Percentiles rank a stretch among this genome's conserved stretches.
Evolutionary conservation across 257 asterid genomes (phyloP).

Genomic region (Plantago ovata): DNA sequence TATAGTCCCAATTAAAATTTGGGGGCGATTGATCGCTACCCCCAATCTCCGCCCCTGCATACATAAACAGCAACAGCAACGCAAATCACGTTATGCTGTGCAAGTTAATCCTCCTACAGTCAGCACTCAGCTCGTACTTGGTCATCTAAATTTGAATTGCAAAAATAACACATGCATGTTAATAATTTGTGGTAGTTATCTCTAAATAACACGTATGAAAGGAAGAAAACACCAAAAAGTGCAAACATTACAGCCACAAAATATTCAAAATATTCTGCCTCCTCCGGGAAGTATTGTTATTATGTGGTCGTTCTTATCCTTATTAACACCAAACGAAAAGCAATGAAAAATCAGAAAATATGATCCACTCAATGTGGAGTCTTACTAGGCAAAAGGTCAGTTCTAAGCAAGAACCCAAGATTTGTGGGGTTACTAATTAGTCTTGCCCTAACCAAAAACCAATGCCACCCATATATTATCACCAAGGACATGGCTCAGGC

Average conservation of each 20-base stretch:
- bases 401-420: slow-evolving; percentile 17
- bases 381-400: slow-evolving; percentile 24
- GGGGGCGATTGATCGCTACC: too few species aligned
- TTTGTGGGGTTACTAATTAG: slow-evolving; percentile 27
- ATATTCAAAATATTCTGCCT: slow-evolving; percentile 16
- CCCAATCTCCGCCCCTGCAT: too few species aligned
- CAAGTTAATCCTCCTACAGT: too few species aligned
- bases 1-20: too few species aligned
- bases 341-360: slow-evolving; percentile 19
- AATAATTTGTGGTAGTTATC: slow-evolving; percentile 21
- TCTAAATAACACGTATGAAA: slow-evolving; percentile 11
- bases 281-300: too few species aligned
- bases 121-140: neutral
- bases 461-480: slow-evolving; percentile 48
- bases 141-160: too few species aligned
- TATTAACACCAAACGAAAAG: slow-evolving; percentile 27
- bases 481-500: slow-evolving; percentile 24
- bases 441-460: slow-evolving; percentile 22
- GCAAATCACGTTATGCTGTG: too few species aligned
- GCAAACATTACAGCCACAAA: slow-evolving; percentile 27
- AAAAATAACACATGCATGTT: slow-evolving; percentile 1
- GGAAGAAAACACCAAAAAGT: slow-evolving; percentile 14
- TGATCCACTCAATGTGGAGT: slow-evolving; percentile 36
- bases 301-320: slow-evolving; percentile 31
- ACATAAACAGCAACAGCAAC: too few species aligned